Base-by-base conservation (phyloP, 768 basidiomycete species). In the Pleurotus tuber-regium region DNA sequence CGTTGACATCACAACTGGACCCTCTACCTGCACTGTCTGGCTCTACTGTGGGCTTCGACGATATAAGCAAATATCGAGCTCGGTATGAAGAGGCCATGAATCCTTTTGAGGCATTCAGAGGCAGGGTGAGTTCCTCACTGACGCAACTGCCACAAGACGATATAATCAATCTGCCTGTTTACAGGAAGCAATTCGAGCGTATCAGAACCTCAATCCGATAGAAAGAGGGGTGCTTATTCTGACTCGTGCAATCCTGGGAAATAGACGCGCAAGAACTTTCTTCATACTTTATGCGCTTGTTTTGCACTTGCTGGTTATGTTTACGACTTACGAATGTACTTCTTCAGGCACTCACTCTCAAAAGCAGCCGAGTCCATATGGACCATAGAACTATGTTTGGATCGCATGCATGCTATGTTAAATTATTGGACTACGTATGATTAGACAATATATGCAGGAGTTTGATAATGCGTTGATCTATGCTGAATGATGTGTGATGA, bases 1-100 rank as follows among this genome's bases (percentile, higher is more conserved):
- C 77, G 12, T 77, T 80, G 11, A 72, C 73, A 14, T 80, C 83
- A 19, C 87, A 89, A 57, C 76, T 87, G 44, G 84, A 84, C 60
- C 87, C 86, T 10, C 68, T 88, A 1, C 86, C 88, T 21, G 65
- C 62, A 36, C 75, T 65, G 47, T 61, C 72, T 23, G 70, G 72
- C 21, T 69, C 29, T 6, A 11, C 18, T 11, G 38, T 18, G 10
- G 49, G 67, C 31, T 59, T 63, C 57, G 89, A 87, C 58, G 91
- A 92, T 59, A 83, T 98, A 66, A 87, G 87, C 60, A 90, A 85
- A 63, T 99, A 98, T 68, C 84, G 86, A 43, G 80, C 87, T 56
- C 78, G 93, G 64, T 99, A 99, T 62, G 96, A 98, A 64, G 91
- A 97, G 69, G 84, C 91, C 47, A 93, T 98, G 84, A 98, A 99